Evolutionary conservation across 495 filamentous ascomycete species (phyloP).

Genomic region (Trichocladium uniseriatum): DNA sequence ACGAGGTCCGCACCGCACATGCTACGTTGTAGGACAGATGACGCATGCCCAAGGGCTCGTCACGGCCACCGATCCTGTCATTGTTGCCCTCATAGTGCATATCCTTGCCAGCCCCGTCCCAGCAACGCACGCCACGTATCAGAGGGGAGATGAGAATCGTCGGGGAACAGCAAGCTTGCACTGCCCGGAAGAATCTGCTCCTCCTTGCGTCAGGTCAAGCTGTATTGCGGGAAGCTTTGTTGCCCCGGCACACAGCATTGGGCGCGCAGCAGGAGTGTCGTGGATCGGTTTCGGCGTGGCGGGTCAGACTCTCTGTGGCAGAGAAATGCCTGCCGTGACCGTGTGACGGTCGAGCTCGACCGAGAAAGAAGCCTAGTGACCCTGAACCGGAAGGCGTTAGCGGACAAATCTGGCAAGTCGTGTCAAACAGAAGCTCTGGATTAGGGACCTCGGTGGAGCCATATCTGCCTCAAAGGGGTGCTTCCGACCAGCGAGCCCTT

Average conservation of each 20-base stretch:
- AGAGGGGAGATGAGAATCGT: background rate
- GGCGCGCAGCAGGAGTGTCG: slow-evolving; percentile 12
- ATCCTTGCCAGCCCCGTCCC: background rate
- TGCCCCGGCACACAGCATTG: slow-evolving; percentile 15
- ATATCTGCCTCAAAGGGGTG: slow-evolving; percentile 10
- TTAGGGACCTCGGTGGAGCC: slow-evolving; percentile 18
- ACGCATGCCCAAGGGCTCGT: slow-evolving; percentile 10
- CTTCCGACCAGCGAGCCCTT: background rate
- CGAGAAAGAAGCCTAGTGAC: slow-evolving; percentile 12
- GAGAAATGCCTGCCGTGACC: slow-evolving; percentile 17
- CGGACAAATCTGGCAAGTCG: slow-evolving; percentile 24
- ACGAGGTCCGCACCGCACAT: slow-evolving; percentile 13
- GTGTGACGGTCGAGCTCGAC: slow-evolving; percentile 14
- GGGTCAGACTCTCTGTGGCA: slow-evolving; percentile 11
- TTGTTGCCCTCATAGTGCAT: slow-evolving; percentile 1
- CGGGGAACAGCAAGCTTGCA: background rate
- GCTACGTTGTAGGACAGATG: slow-evolving; percentile 21
- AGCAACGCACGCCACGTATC: slow-evolving; percentile 9
- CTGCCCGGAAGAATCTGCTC: background rate
- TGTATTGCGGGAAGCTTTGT: background rate
- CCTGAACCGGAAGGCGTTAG: slow-evolving; percentile 25
- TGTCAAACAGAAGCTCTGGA: slow-evolving; percentile 16
- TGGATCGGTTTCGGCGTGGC: slow-evolving; percentile 12
- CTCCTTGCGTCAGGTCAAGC: slow-evolving; percentile 3
- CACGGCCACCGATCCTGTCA: background rate